phyloP scores from a whole-genome alignment of 345 rosid species.

The Reutealis trisperma region DNA sequence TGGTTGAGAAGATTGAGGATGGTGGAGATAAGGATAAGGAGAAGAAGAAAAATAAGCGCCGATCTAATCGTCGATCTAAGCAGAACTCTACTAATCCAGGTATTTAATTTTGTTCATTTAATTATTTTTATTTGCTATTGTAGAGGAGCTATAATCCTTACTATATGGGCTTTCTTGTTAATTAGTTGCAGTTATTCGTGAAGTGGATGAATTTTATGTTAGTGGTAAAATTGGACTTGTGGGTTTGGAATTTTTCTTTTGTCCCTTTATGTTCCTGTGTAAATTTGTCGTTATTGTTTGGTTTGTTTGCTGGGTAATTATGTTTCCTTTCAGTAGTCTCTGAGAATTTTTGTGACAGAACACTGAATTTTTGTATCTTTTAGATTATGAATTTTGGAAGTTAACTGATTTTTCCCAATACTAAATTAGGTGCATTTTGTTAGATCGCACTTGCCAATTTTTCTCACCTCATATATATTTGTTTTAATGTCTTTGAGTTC shows the following conservation, averaged over 20 bases:
- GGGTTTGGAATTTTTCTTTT: not conserved
- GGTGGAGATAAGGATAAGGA: conserved; percentile 50
- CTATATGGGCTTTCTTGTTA: not conserved
- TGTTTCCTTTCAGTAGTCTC: not conserved
- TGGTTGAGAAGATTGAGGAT: conserved; percentile 51
- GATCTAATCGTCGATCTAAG: conserved; percentile 68
- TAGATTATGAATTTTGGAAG: not conserved
- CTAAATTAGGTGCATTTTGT: not conserved
- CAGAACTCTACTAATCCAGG: conserved; percentile 41
- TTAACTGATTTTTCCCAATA: not conserved
- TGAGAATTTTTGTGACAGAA: not conserved
- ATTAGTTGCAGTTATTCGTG: not conserved
- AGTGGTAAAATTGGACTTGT: not conserved
- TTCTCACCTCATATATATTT: not conserved
- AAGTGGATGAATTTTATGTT: conserved; percentile 2
- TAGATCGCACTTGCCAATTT: not conserved
- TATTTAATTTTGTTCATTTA: not conserved
- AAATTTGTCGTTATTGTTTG: not conserved
- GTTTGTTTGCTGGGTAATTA: not conserved
- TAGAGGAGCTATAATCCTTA: not conserved
- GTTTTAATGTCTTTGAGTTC: not conserved
- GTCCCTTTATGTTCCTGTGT: not conserved
- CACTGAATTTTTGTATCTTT: not conserved
- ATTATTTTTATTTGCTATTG: not conserved
- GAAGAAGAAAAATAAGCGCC: conserved; percentile 64